A percentile compares a stretch with the other conserved stretches of the same genome.
Conservation (phyloP, 2,329 filamentous ascomycete genomes). For the Exutisphaerella laricina region DNA sequence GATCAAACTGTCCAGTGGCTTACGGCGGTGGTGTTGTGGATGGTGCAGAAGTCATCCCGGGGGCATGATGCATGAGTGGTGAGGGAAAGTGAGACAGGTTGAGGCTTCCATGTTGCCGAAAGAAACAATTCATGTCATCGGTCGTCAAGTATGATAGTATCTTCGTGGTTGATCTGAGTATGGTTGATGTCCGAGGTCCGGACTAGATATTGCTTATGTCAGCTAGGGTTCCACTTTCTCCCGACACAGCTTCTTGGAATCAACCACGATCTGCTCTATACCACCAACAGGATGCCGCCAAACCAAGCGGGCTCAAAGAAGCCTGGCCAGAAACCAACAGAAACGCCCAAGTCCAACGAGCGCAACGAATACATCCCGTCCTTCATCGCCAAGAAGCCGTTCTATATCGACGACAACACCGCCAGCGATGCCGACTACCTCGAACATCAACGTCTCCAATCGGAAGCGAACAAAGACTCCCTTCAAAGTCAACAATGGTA, state of each 20-base stretch:
- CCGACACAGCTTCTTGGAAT: not conserved
- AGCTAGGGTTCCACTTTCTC: constrained; percentile 2
- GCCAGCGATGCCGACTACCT: constrained; percentile 75
- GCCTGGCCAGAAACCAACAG: constrained; percentile 61
- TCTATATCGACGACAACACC: constrained; percentile 80
- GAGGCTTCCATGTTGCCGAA: constrained; percentile 12
- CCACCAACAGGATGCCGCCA: constrained; percentile 36
- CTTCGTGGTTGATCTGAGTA: not conserved
- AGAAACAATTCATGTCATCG: not conserved
- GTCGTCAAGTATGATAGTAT: not conserved
- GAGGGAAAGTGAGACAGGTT: not conserved
- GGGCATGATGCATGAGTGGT: not conserved
- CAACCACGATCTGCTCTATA: not conserved
- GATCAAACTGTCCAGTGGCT: constrained; percentile 1
- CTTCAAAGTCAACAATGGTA: constrained; percentile 77
- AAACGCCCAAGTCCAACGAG: constrained; percentile 66
- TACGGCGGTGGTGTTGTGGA: not conserved
- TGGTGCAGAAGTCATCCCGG: not conserved
- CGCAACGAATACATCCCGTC: constrained; percentile 97
- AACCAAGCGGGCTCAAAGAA: constrained; percentile 44
- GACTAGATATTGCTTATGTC: not conserved
- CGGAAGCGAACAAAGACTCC: constrained; percentile 54
- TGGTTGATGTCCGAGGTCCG: not conserved
- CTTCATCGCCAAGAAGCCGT: constrained; percentile 97
- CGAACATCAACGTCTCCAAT: constrained; percentile 85